Evolutionary conservation across 2,329 filamentous ascomycete genomes (phyloP).

Genomic region (Arthrobotrys sphaeroides): DNA sequence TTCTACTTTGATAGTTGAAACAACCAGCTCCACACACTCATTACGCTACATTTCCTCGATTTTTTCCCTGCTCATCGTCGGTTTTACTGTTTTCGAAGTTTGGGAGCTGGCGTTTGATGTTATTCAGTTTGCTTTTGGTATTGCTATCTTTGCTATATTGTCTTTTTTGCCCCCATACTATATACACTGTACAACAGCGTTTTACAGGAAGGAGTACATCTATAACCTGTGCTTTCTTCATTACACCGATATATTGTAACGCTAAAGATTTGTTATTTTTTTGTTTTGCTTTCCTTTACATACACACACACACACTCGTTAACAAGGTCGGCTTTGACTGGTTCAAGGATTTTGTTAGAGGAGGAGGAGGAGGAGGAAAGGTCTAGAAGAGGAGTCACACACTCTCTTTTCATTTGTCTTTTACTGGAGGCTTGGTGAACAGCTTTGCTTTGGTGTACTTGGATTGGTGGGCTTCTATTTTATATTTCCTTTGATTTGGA

Average conservation of each 20-base stretch:
- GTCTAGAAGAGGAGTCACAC: no score
- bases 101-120: slow-evolving; percentile 24
- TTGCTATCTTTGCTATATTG: background rate
- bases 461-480: background rate
- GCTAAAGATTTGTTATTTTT: no score
- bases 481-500: background rate
- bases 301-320: slow-evolving; percentile 24
- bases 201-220: slow-evolving; percentile 20
- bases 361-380: no score
- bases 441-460: background rate
- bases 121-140: background rate
- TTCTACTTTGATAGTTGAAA: slow-evolving; percentile 44
- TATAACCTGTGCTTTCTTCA: background rate
- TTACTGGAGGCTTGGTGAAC: background rate
- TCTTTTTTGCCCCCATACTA: background rate
- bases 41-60: slow-evolving; percentile 5
- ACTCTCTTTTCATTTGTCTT: slow-evolving; percentile 9
- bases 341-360: slow-evolving; percentile 39
- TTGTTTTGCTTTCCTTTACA: slow-evolving; percentile 3
- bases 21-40: slow-evolving; percentile 21
- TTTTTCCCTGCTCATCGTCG: slow-evolving; percentile 6
- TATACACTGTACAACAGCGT: slow-evolving; percentile 51
- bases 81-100: slow-evolving; percentile 8
- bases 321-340: slow-evolving; percentile 42
- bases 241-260: slow-evolving; percentile 16